Conservation (phyloP, 306 rosid genomes). For the Quercus aquifolioides region DNA sequence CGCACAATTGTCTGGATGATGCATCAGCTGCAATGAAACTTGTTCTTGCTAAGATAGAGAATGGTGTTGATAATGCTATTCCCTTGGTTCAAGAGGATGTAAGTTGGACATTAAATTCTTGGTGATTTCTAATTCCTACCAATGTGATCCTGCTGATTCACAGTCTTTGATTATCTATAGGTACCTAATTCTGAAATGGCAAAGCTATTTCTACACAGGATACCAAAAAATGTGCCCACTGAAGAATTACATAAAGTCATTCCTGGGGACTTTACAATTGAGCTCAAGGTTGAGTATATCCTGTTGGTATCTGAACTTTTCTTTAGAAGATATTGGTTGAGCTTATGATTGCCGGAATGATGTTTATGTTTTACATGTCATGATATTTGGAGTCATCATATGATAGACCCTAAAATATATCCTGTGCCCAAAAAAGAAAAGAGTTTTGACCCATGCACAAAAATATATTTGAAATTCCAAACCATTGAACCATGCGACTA, state of each 20-base stretch:
- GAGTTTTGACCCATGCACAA: not conserved
- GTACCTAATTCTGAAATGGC: constrained; percentile 41
- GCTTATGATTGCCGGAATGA: constrained; percentile 9
- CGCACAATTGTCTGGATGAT: constrained; percentile 87
- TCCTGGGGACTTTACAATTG: constrained; percentile 54
- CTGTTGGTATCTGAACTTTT: not conserved
- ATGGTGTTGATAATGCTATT: constrained; percentile 44
- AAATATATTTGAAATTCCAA: not conserved
- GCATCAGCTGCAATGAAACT: constrained; percentile 93
- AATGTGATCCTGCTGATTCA: constrained; percentile 1
- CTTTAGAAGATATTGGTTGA: constrained; percentile 1
- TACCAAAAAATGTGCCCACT: constrained; percentile 44
- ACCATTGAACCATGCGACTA: not conserved
- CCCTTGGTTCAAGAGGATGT: constrained; percentile 48
- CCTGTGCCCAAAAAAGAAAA: not conserved
- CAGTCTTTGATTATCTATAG: constrained; percentile 29
- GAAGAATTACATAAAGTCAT: constrained; percentile 46
- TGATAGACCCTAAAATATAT: constrained; percentile 2
- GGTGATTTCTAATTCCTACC: not conserved
- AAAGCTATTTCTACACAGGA: constrained; percentile 64
- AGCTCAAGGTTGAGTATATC: constrained; percentile 52
- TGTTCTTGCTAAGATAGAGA: constrained; percentile 66
- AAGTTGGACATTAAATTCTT: constrained; percentile 27
- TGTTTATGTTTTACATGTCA: not conserved
- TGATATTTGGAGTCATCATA: not conserved